Evolutionary conservation across 225 moss, liverwort and hornwort genomes (phyloP), one percentile per base, ranked within the genome.

Genomic region (Marchantia paleacea): DNA sequence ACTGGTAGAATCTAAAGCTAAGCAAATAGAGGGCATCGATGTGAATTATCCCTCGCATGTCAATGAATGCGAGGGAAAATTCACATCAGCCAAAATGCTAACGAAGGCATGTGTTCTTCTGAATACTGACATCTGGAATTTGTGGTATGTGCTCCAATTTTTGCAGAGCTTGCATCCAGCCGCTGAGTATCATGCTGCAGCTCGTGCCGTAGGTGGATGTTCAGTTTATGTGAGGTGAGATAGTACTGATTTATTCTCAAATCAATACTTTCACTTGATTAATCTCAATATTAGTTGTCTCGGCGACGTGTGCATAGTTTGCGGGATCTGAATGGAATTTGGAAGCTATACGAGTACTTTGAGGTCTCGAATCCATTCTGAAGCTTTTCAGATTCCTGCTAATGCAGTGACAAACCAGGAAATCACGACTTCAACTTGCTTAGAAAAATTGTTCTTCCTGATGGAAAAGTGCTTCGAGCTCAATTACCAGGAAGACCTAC

Each of bases 141-240:
- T 20, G 20, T 26, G 24, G 50, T n/a, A 7, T 51, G n/a, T 10
- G 14, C 50, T 14, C 20, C 78, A 22, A 78, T 68, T 0, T 75
- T 18, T 87, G 76, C 86, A 99, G 99, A 99, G 95, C 87, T 64
- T 91, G 66, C 99, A 99, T 69, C 94, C 99, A 12, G 94, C 92
- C 52, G 99, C 95, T 67, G 94, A 94, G 68, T 99, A 96, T 84
- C 99, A 99, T 80, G 99, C 95, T 30, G 99, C 99, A 75, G 95
- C 95, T 19, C 91, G 99, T 81, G 95, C 95, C 81, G 78, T 99
- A 31, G 99, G 99, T 78, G 99, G 99, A 63, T 94, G 99, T 85
- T 85, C 99, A 50, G 86, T 99, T 52, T 99, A 99, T 79, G 95
- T 92, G 72, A 99, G 99, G 99, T 95, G 31, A 69, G 39, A 69